These are phyloP conservation scores for Alternaria longipes DNA, from an alignment of 2,329 filamentous ascomycete species.

Conservation along the genomic window DNA sequence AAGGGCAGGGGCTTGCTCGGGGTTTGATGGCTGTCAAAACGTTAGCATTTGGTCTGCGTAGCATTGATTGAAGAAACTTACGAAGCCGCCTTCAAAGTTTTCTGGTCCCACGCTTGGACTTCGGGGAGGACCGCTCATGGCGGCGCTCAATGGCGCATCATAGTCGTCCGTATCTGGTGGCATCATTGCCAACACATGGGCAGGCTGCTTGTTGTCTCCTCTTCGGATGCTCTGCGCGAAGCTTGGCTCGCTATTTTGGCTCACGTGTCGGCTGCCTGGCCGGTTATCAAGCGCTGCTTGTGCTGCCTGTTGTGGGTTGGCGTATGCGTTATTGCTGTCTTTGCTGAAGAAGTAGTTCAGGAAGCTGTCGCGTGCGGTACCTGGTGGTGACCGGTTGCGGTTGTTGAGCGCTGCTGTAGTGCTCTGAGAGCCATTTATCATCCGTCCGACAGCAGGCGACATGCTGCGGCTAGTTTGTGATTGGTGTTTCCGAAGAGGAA, in stretches of 20 bases:
- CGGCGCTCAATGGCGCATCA: conserved; percentile 45
- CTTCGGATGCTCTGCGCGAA: conserved; percentile 84
- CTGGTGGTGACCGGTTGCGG: conserved; percentile 68
- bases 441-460: conserved; percentile 76
- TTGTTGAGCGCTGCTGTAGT: conserved; percentile 73
- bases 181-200: conserved; percentile 54
- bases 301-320: conserved; percentile 52
- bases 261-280: conserved; percentile 72
- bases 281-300: conserved; percentile 51
- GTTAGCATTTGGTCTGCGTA: conserved; percentile 27
- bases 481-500: conserved; percentile 69
- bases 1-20: conserved; percentile 78
- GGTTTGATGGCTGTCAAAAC: conserved; percentile 46
- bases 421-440: conserved; percentile 66
- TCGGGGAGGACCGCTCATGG: conserved; percentile 25
- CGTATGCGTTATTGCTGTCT: conserved; percentile 69
- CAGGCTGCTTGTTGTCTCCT: conserved; percentile 65
- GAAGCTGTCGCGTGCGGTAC: conserved; percentile 84
- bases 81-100: conserved; percentile 63
- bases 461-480: conserved; percentile 75
- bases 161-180: conserved; percentile 55
- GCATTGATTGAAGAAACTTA: conserved; percentile 56
- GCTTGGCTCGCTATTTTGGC: conserved; percentile 79
- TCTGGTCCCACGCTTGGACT: conserved; percentile 14
- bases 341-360: conserved; percentile 99